Conservation (phyloP, 257 asterid species). For the Leonotis leonurus region DNA sequence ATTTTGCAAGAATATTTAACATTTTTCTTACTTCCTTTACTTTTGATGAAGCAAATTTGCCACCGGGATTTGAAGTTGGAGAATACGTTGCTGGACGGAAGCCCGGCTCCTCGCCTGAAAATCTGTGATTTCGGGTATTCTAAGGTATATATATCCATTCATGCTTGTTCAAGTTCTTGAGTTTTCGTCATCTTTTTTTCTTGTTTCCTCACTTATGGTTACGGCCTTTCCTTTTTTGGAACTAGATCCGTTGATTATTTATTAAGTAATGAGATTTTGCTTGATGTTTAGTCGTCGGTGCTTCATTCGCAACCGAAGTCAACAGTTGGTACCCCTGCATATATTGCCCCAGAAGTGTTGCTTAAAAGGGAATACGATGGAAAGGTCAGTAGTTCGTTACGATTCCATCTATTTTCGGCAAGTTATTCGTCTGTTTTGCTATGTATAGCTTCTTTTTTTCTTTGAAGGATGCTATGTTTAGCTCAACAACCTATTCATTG, state of each 20-base stretch:
- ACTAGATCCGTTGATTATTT: neutral
- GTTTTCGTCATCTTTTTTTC: neutral
- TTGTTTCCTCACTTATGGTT: neutral
- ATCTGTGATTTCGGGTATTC: conserved; percentile 98
- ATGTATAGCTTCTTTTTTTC: neutral
- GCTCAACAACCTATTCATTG: too few relatives aligned
- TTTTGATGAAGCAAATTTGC: conserved; percentile 76
- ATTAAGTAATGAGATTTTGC: neutral
- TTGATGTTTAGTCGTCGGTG: conserved; percentile 70
- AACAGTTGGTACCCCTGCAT: conserved; percentile 99
- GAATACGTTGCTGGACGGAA: conserved; percentile 91
- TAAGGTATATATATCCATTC: conserved; percentile 48
- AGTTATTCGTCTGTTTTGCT: neutral
- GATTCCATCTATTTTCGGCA: neutral
- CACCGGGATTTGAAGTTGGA: conserved; percentile 95
- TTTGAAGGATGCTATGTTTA: too few relatives aligned
- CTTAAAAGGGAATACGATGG: conserved; percentile 97
- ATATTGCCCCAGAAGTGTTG: conserved; percentile 95
- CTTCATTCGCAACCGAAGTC: conserved; percentile 99
- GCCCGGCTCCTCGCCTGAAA: conserved; percentile 88
- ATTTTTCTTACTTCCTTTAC: neutral
- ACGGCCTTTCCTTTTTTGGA: neutral
- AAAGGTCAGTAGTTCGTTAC: conserved; percentile 42
- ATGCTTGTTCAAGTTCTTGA: neutral
- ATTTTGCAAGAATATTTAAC: too few relatives aligned